phyloP scores from a whole-genome alignment of 2,329 filamentous ascomycete species.

The Colletotrichum sidae region DNA sequence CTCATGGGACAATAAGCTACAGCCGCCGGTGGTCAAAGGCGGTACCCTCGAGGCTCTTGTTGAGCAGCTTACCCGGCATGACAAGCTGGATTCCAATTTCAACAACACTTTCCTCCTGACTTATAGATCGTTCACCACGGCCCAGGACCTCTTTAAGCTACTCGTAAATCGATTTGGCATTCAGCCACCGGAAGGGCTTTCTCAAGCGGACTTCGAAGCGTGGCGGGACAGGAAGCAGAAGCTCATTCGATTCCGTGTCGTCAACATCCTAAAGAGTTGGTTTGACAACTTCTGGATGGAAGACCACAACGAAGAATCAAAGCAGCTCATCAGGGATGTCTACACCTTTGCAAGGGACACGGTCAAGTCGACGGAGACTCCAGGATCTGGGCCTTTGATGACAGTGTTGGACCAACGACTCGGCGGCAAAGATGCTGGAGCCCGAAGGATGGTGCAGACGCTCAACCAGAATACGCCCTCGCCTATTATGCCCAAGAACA shows the following conservation, averaged over 20 bases:
- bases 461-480: constrained; percentile 84
- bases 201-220: constrained; percentile 78
- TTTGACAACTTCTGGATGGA: constrained; percentile 99
- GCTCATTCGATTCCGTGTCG: constrained; percentile 92
- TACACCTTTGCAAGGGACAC: constrained; percentile 92
- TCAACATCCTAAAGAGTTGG: constrained; percentile 98
- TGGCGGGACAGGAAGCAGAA: constrained; percentile 98
- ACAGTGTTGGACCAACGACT: constrained; percentile 89
- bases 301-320: constrained; percentile 84
- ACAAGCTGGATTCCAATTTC: constrained; percentile 93
- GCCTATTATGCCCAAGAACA: constrained; percentile 96
- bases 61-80: constrained; percentile 94
- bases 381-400: constrained; percentile 86
- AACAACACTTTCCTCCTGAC: constrained; percentile 98
- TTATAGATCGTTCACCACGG: constrained; percentile 93
- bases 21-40: constrained; percentile 82
- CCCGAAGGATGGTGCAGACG: constrained; percentile 88
- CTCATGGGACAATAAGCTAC: constrained; percentile 86
- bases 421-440: constrained; percentile 86
- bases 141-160: constrained; percentile 90
- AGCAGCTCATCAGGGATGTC: constrained; percentile 86
- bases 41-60: constrained; percentile 90
- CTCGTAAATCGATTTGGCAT: constrained; percentile 92
- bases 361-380: constrained; percentile 92
- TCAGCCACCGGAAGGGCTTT: constrained; percentile 87